Evolutionary conservation across 2,329 filamentous ascomycete species (phyloP).

Genomic region (Aspergillus tamarii): DNA sequence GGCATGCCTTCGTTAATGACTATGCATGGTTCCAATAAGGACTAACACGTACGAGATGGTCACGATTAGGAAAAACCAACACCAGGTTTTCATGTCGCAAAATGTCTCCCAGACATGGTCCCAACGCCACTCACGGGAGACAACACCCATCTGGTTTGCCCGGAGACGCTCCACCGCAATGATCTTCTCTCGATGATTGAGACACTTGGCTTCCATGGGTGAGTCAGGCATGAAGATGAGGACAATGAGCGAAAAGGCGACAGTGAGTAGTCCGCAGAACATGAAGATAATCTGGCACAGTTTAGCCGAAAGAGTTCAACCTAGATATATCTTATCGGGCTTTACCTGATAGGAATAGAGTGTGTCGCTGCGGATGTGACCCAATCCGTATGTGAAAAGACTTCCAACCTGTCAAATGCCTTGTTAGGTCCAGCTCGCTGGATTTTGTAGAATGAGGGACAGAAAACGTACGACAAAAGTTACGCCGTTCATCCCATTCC

Average conservation of each 20-base stretch:
- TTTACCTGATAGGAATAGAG: conserved; percentile 39
- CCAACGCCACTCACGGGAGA: conserved; percentile 56
- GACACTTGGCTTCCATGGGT: conserved; percentile 55
- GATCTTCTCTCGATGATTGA: conserved; percentile 53
- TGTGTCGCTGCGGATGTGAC: conserved; percentile 55
- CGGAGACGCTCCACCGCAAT: conserved; percentile 59
- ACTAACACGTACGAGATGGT: conserved; percentile 25
- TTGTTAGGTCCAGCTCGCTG: background rate
- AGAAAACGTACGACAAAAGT: conserved; percentile 51
- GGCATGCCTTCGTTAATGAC: background rate
- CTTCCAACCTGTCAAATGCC: conserved; percentile 46
- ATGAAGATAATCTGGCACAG: conserved; percentile 52
- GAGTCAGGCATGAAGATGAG: conserved; percentile 55
- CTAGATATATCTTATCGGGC: fast-evolving
- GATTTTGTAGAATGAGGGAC: background rate
- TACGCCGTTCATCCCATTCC: conserved; percentile 65
- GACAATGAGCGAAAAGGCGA: conserved; percentile 51
- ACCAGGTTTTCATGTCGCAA: conserved; percentile 41
- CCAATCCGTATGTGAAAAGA: conserved; percentile 61
- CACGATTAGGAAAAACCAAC: conserved; percentile 34
- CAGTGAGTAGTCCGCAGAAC: conserved; percentile 57
- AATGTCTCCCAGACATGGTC: conserved; percentile 48
- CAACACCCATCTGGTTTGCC: conserved; percentile 59
- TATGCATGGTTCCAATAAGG: background rate
- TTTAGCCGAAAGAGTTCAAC: background rate